A percentile compares a stretch with the other conserved stretches of the same genome.
Evolutionary conservation across 305 asterid species (phyloP).

Genomic region (Stenogyne calaminthoides): DNA sequence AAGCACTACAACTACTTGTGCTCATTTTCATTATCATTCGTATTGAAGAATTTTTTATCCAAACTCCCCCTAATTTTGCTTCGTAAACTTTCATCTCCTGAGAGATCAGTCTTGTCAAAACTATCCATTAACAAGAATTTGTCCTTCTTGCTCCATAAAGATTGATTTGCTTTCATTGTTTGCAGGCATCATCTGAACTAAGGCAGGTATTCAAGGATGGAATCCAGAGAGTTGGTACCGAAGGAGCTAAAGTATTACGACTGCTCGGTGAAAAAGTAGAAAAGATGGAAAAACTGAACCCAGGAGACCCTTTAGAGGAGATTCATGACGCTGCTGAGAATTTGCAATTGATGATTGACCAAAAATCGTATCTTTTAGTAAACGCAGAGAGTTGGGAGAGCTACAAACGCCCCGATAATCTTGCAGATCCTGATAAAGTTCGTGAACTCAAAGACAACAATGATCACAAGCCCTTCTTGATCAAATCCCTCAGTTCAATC

Average conservation of each 20-base stretch:
- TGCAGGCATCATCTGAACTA: slow-evolving; percentile 77
- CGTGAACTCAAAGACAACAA: slow-evolving; percentile 75
- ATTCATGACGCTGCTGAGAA: slow-evolving; percentile 80
- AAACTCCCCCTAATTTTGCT: too few species aligned
- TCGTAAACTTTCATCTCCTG: neutral
- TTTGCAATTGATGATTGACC: slow-evolving; percentile 71
- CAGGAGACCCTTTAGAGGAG: slow-evolving; percentile 53
- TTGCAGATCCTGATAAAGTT: slow-evolving; percentile 56
- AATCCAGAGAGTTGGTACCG: slow-evolving; percentile 72
- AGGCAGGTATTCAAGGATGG: slow-evolving; percentile 67
- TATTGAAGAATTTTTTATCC: too few species aligned
- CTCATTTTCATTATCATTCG: too few species aligned
- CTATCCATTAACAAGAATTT: neutral
- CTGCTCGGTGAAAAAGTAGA: slow-evolving; percentile 79
- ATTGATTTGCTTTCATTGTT: slow-evolving; percentile 1
- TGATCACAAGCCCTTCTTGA: slow-evolving; percentile 52
- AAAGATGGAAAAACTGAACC: slow-evolving; percentile 74
- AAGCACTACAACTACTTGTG: too few species aligned
- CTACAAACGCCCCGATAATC: slow-evolving; percentile 48
- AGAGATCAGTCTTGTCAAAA: neutral
- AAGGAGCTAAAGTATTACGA: slow-evolving; percentile 73
- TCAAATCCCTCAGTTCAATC: slow-evolving; percentile 69
- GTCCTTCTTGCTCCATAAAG: too few species aligned
- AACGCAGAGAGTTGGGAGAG: slow-evolving; percentile 79
- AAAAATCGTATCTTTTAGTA: slow-evolving; percentile 75